Evolutionary conservation across 139 green algal species (phyloP).

Genomic region (Nannochloris sp.): DNA sequence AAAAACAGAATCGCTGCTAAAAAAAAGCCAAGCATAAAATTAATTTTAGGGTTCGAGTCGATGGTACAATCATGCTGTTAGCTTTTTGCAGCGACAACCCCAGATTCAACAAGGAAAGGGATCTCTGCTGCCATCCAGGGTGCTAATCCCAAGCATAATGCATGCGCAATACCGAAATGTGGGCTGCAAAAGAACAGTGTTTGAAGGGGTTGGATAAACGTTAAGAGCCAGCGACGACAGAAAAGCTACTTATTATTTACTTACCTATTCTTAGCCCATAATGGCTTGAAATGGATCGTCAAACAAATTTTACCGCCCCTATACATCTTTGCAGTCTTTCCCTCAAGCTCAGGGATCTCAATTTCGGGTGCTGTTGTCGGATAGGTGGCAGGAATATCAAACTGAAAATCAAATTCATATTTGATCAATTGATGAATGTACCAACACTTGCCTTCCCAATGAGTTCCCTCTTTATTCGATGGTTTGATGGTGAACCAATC

Average conservation of each 20-base stretch:
- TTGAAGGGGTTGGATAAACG: too few relatives aligned
- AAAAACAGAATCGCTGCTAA: too few relatives aligned
- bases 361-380: conserved; percentile 87
- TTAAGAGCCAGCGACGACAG: too few relatives aligned
- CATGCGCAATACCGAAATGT: conserved; percentile 92
- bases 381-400: conserved; percentile 93
- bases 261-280: conserved; percentile 85
- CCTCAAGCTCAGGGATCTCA: conserved; percentile 89
- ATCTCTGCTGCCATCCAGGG: conserved; percentile 95
- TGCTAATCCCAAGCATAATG: conserved; percentile 87
- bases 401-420: conserved; percentile 96
- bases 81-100: conserved; percentile 60
- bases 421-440: conserved; percentile 91
- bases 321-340: conserved; percentile 98
- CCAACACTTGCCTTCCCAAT: conserved; percentile 62
- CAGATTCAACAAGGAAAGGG: conserved; percentile 80
- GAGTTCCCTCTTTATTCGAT: conserved; percentile 67
- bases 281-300: conserved; percentile 97
- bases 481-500: conserved; percentile 95
- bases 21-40: too few relatives aligned
- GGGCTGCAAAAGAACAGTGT: too few relatives aligned
- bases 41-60: too few relatives aligned
- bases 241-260: too few relatives aligned
- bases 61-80: too few relatives aligned
- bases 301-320: conserved; percentile 93